Base-by-base conservation (phyloP, 2,329 filamentous ascomycete species). In the Apiospora pterosperma region DNA sequence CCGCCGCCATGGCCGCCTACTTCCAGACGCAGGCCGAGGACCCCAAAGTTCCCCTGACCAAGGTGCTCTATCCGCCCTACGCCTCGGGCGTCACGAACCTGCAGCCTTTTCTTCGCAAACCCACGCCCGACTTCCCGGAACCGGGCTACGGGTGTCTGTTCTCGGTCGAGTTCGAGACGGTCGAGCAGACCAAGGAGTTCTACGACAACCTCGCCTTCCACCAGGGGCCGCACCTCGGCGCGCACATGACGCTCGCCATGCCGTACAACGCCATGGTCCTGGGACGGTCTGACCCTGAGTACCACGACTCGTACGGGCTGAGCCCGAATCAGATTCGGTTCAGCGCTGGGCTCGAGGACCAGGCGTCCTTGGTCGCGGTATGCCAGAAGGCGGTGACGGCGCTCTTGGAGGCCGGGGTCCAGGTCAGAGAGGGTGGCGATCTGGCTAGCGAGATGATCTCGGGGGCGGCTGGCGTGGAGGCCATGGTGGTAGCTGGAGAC, bases 141-240 rank as follows among this genome's bases (percentile, higher is more conserved):
- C 83, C 84, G 0, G 85, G 85, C 0, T 85, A 86, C 69, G 85
- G 85, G 2, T 86, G 83, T 68, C 79, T 88, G 1, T 71, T 88
- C 16, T 82, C 75, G 10, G 74, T 88, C 34, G 82, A 86, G 55
- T 83, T 88, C 59, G 73, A 76, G 12, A 76, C 69, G n/a, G 65
- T 80, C 0, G 76, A 76, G 5, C 65, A 75, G 0, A 78, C 83
- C 0, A 71, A 66, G 3, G 78, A 79, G 0, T 88, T 87, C 66
- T 86, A 85, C 69, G 78, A 87, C 64, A 75, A 73, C 34, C 71
- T 83, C 6, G 76, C 80, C 16, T 78, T 85, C 64, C 82, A 84
- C 68, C 77, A 81, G 1, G 83, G 83, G 0, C 84, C 85, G 1
- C 84, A 86, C 68, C 75, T 88, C 0, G 85, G 84, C 0, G 85